A percentile compares a stretch with the other conserved stretches of the same genome.
Evolutionary conservation across 768 basidiomycete genomes (phyloP).

Genomic region (Amyloporia xantha): DNA sequence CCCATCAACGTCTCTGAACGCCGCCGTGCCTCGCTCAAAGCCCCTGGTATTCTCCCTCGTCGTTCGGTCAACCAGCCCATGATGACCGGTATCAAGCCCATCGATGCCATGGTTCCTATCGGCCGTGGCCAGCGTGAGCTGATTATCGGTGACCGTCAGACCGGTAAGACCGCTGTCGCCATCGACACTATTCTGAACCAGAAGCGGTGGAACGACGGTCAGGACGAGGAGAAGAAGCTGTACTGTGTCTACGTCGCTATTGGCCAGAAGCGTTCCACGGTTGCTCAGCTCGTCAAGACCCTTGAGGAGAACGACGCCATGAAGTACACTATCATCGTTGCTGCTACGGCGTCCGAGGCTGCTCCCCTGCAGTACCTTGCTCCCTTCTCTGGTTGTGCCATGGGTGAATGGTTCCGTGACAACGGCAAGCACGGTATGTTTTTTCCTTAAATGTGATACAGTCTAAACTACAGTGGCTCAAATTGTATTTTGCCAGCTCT

Average conservation of each 20-base stretch:
- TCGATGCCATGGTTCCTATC: constrained; percentile 99
- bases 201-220: constrained; percentile 98
- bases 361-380: constrained; percentile 99
- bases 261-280: constrained; percentile 99
- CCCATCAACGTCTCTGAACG: constrained; percentile 92
- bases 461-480: not conserved
- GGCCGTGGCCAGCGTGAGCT: constrained; percentile 99
- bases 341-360: constrained; percentile 98
- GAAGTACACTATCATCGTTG: constrained; percentile 99
- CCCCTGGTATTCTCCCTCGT: constrained; percentile 98
- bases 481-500: constrained; percentile 68
- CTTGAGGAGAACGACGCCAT: constrained; percentile 99
- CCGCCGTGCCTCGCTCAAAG: constrained; percentile 96
- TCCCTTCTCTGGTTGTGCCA: constrained; percentile 99
- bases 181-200: constrained; percentile 99
- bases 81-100: constrained; percentile 99
- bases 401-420: constrained; percentile 99
- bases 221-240: constrained; percentile 95
- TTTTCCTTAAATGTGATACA: constrained; percentile 38
- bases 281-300: constrained; percentile 98
- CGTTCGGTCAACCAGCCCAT: constrained; percentile 99
- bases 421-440: constrained; percentile 94
- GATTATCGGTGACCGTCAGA: constrained; percentile 99
- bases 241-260: constrained; percentile 99
- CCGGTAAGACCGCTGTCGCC: constrained; percentile 98